Evolutionary conservation across 2,329 filamentous ascomycete species (phyloP), one percentile per base, ranked within the genome.

Genomic region (Fusarium scirpi): DNA sequence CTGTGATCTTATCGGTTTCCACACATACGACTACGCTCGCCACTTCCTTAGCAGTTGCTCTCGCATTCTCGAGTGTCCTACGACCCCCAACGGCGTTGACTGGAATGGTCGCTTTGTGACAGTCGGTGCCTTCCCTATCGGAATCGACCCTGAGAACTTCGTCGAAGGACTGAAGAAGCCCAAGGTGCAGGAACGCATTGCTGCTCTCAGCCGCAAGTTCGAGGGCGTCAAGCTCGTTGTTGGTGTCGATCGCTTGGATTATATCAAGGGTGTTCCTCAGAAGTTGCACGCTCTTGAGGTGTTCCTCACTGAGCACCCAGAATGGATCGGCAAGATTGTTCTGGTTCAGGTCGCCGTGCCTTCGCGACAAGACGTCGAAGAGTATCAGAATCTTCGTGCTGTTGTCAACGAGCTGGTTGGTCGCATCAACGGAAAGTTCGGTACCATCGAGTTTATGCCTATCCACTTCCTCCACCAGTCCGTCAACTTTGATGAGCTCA

Each of bases 381-480:
- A 98, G 79, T 98, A 99, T 79, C 95, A 98, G 80, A 98, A 98
- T 78, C 86, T 99, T 38, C 91, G 95, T 29, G 94, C 94, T 22
- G 94, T 97, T 6, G 94, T 98, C 78, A 99, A 98, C 79, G 96
- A 99, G 83, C 88, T 98, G 13, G 95, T 98, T 16, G 96, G 96
- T 40, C 90, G 95, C 66, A 98, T 99, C 83, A 99, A 99, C 78
- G 96, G 96, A 77, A 94, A 93, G 78, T 98, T 98, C 77, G 94
- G 95, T 79, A 98, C 94, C 32, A 92, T 98, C 76, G 95, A 98
- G 81, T 98, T 98, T 83, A 98, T 97, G 92, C 96, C 96, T 2
- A 98, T 99, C 74, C 96, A 98, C 82, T 98, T 98, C 84, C 90
- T 98, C 76, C 96, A 98, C 84, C 97, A 98, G 83, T 97, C 93